A percentile compares a stretch with the other conserved stretches of the same genome.
phyloP scores from a whole-genome alignment of 345 rosid genomes.

The Clausena lansium region DNA sequence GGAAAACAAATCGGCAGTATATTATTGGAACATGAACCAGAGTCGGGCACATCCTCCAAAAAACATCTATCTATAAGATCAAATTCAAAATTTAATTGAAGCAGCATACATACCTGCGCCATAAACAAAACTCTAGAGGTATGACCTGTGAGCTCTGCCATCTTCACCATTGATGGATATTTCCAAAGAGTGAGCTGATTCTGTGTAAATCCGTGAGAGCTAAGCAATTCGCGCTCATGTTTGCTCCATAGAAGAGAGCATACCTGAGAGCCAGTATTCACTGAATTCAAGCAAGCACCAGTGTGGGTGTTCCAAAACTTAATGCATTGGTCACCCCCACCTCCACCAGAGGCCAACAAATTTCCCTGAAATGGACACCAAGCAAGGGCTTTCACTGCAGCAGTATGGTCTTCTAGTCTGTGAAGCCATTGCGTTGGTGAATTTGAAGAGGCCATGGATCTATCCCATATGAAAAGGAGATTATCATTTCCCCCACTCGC shows the following conservation, averaged over 20 bases:
- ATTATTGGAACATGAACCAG: neutral
- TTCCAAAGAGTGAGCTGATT: constrained; percentile 46
- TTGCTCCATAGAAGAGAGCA: constrained; percentile 41
- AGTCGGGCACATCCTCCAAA: neutral
- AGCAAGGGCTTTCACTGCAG: constrained; percentile 46
- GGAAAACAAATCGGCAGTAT: neutral
- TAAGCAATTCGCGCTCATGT: constrained; percentile 40
- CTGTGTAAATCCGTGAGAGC: constrained; percentile 36
- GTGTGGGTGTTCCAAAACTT: constrained; percentile 44
- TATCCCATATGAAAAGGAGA: constrained; percentile 42
- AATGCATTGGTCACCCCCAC: constrained; percentile 31
- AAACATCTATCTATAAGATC: neutral
- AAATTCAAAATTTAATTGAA: neutral
- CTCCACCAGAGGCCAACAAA: constrained; percentile 40
- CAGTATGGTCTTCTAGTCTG: constrained; percentile 36
- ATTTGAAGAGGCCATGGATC: constrained; percentile 29
- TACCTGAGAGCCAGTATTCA: constrained; percentile 43
- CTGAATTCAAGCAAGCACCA: constrained; percentile 37
- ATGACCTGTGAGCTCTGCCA: constrained; percentile 42
- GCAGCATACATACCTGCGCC: constrained; percentile 27
- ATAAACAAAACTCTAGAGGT: constrained; percentile 44
- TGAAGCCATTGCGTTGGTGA: constrained; percentile 40
- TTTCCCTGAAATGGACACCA: constrained; percentile 49
- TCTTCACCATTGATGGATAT: constrained; percentile 43
- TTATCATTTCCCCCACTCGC: constrained; percentile 54